Base-by-base conservation (phyloP, 2,329 filamentous ascomycete species). In the Dryadomyces sulphureus region DNA sequence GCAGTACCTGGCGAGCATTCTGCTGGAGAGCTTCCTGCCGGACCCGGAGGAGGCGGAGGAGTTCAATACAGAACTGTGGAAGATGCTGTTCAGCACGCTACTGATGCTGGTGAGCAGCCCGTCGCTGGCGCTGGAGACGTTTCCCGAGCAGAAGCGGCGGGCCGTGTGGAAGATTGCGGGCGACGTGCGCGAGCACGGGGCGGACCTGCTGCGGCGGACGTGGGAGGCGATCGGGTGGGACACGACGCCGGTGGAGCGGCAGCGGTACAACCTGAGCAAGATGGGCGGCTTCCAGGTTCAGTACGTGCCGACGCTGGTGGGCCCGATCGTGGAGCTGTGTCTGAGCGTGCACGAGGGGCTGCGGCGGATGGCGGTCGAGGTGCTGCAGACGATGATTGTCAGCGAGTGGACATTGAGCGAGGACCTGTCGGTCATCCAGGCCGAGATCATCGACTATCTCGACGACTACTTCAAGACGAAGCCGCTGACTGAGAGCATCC, bases 171-270 rank as follows among this genome's bases (percentile, higher is more conserved):
- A 96, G 66, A 95, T 98, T 59, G 92, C 90, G 4, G 92, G 92
- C 6, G 93, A 98, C 63, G 87, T 98, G 43, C 77, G 92, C 47
- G 89, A 96, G 60, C 76, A 87, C 53, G 92, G 93, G 16, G 90
- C 92, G 4, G 84, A 90, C 43, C 69, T 98, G 8, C 68, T 98
- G 30, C 78, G 83, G 50, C 75, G 78, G 24, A 90, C 84, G 6
- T 98, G 92, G 92, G 86, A 94, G 58, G 84, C 88, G 17, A 93
- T 98, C 50, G 92, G 93, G 12, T 98, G 92, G 92, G 90, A 98
- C 55, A 86, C 87, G 0, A 85, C 75, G 27, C 62, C 71, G 1
- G 90, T 96, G 49, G 89, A 95, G 59, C 75, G 77, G 52, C 69
- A 73, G 47, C 75, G 81, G 22, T 96, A 89, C 57, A 83, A 83